These are phyloP conservation scores for Solanum aculeatissimum DNA, from an alignment of 305 asterid species.

Conservation along the genomic window DNA sequence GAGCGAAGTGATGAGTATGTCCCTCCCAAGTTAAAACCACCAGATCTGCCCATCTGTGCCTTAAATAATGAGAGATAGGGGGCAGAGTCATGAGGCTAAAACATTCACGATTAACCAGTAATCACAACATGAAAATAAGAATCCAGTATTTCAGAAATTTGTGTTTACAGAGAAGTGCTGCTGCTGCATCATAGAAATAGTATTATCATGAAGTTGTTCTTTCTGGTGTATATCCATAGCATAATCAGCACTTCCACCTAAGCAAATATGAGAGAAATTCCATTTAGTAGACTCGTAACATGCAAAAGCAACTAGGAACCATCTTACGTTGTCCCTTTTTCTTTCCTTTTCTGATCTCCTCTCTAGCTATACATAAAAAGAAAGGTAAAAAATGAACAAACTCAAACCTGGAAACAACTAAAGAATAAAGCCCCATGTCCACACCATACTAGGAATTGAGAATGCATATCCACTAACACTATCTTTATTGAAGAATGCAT, in stretches of 20 bases:
- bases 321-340: not conserved
- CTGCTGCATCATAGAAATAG: slow-evolving; percentile 91
- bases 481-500: not conserved
- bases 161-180: slow-evolving; percentile 81
- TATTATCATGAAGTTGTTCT: slow-evolving; percentile 76
- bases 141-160: not conserved
- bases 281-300: not conserved
- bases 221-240: slow-evolving; percentile 85
- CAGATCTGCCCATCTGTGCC: slow-evolving; percentile 88
- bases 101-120: not conserved
- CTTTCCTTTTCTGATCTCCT: not conserved
- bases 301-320: not conserved
- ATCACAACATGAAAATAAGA: not conserved
- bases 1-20: slow-evolving; percentile 83
- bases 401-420: not conserved
- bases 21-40: slow-evolving; percentile 92
- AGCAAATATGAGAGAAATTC: not conserved
- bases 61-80: slow-evolving; percentile 15
- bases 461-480: not conserved
- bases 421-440: not conserved
- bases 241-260: slow-evolving; percentile 86
- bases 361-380: not conserved
- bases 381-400: not conserved
- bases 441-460: not conserved
- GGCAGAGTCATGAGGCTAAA: slow-evolving; percentile 1